Evolutionary conservation across 1,284 basidiomycete genomes (phyloP).

Genomic region (Ganoderma multipileum): DNA sequence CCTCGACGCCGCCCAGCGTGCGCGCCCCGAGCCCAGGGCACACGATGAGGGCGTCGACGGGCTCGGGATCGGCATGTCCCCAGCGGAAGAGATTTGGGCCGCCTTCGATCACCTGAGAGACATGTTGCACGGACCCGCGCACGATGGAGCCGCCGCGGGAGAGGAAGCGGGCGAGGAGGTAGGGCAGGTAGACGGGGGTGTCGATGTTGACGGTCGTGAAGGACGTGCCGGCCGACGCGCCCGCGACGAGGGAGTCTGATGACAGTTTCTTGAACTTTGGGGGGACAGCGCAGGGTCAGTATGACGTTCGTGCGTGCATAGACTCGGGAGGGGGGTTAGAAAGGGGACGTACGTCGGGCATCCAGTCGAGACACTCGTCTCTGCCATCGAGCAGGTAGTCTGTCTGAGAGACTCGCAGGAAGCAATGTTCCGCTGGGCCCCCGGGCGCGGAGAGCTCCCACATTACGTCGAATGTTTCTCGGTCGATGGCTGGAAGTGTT

Average conservation of each 20-base stretch:
- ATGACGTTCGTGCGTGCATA: not conserved
- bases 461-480: conserved; percentile 74
- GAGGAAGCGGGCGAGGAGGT: conserved; percentile 69
- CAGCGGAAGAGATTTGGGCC: conserved; percentile 50
- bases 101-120: conserved; percentile 71
- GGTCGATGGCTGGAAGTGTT: conserved; percentile 60
- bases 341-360: conserved; percentile 63
- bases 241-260: conserved; percentile 49
- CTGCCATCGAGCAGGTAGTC: conserved; percentile 62
- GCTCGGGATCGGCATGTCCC: conserved; percentile 28
- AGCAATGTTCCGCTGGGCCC: conserved; percentile 58
- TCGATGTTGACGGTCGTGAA: conserved; percentile 78
- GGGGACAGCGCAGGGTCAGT: not conserved
- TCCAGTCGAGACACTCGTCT: conserved; percentile 54
- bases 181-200: conserved; percentile 69
- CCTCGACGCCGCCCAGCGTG: conserved; percentile 53
- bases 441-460: conserved; percentile 72
- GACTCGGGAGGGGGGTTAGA: not conserved
- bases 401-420: conserved; percentile 65
- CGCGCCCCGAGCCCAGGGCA: conserved; percentile 67
- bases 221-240: conserved; percentile 53
- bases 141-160: conserved; percentile 63
- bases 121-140: conserved; percentile 66
- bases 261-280: conserved; percentile 57
- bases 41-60: conserved; percentile 62